Evolutionary conservation across 345 rosid species (phyloP), one percentile per base, ranked within the genome.

Genomic region (Turritis glabra): DNA sequence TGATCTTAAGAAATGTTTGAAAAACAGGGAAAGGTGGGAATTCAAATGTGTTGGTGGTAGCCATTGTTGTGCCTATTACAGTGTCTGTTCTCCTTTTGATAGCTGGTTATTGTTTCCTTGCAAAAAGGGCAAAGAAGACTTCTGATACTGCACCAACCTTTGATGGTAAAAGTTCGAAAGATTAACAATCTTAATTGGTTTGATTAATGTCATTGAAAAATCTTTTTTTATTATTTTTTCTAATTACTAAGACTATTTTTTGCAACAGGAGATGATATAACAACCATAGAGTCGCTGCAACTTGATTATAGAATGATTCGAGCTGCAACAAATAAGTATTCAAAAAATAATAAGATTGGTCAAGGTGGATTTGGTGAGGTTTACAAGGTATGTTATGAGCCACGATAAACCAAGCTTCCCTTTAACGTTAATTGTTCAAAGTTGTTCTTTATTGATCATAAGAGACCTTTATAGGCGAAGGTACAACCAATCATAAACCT

Each of bases 351-450:
- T 47, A 84, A 80, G 64, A 75, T 88, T 23, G 96, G 96, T 21
- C 80, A 40, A 73, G 92, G 92, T 23, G 92, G 90, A 55, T 88
- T 88, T 64, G 87, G 92, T 14, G 84, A 64, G 25, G 91, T 90
- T 74, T 88, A 79, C 81, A 80, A 80, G 88, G 89, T 86, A 1
- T 2, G 8, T n/a, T 32, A 21, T 21, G 9, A 47, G 8, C n/a
- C n/a, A n/a, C n/a, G n/a, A n/a, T n/a, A n/a, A n/a, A n/a, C n/a
- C n/a, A n/a, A n/a, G n/a, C n/a, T n/a, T n/a, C n/a, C n/a, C n/a
- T n/a, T n/a, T n/a, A n/a, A n/a, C n/a, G n/a, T n/a, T n/a, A n/a
- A n/a, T n/a, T n/a, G n/a, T n/a, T n/a, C n/a, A n/a, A n/a, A n/a
- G n/a, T n/a, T n/a, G n/a, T n/a, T n/a, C n/a, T n/a, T n/a, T n/a